Conservation (phyloP, 768 basidiomycete species). For the Hygrocybe coccinea region DNA sequence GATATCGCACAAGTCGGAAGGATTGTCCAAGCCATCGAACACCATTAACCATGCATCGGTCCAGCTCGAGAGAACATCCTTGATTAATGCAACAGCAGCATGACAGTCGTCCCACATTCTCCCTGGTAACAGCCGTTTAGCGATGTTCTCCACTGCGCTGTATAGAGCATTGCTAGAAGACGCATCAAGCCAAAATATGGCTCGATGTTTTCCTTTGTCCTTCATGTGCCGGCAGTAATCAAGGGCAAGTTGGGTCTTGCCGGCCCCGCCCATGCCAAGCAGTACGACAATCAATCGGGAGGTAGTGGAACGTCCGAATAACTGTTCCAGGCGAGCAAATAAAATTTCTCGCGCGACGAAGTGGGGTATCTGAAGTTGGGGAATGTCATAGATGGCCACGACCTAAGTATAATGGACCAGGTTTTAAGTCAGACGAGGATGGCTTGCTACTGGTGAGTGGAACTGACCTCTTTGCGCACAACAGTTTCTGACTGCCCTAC, state of each 20-base stretch:
- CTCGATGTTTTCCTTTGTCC: not conserved
- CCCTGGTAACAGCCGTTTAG: not conserved
- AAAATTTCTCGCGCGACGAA: not conserved
- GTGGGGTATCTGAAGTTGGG: not conserved
- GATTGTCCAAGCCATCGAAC: not conserved
- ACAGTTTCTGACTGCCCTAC: not conserved
- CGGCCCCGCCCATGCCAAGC: not conserved
- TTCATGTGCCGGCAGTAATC: not conserved
- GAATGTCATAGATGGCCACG: not conserved
- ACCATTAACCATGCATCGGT: not conserved
- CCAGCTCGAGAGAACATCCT: not conserved
- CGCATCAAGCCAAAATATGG: conserved; percentile 2
- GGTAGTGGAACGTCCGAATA: not conserved
- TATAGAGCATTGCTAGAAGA: not conserved
- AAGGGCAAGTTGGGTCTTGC: not conserved
- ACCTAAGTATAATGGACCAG: not conserved
- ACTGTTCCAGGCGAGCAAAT: not conserved
- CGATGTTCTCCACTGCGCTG: not conserved
- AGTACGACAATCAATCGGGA: not conserved
- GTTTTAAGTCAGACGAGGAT: too few relatives aligned
- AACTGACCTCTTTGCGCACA: not conserved
- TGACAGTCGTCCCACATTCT: not conserved
- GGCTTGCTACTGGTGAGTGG: not conserved
- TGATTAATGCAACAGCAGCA: not conserved
- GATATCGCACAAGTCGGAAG: not conserved